phyloP scores from a whole-genome alignment of 225 moss, liverwort and hornwort genomes.

The Physcomitrellopsis africana region DNA sequence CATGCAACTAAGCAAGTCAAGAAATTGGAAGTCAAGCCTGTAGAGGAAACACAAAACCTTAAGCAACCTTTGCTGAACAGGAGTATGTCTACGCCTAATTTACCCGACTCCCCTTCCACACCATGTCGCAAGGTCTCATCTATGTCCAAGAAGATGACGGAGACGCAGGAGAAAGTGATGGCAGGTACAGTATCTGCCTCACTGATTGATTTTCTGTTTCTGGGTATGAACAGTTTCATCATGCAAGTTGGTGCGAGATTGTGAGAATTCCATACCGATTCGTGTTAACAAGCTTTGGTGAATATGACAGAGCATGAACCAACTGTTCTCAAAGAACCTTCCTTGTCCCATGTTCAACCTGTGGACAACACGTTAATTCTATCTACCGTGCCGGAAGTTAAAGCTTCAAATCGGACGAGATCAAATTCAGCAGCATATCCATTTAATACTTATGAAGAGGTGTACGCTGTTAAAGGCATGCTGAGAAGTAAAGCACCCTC shows the following conservation, averaged over 20 bases:
- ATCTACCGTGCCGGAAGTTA: not conserved
- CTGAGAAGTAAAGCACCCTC: conserved; percentile 42
- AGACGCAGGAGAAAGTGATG: conserved; percentile 82
- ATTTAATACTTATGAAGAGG: conserved; percentile 33
- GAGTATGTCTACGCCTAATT: conserved; percentile 67
- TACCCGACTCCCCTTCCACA: conserved; percentile 69
- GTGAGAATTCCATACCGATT: not conserved
- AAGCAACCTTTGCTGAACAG: conserved; percentile 41
- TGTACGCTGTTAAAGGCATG: conserved; percentile 48
- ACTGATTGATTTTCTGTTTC: too few species aligned
- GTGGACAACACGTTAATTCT: conserved; percentile 31
- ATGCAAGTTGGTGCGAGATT: not conserved
- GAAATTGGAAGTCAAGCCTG: conserved; percentile 35
- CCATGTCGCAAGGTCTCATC: conserved; percentile 88
- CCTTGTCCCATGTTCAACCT: conserved; percentile 31
- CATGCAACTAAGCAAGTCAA: conserved; percentile 29
- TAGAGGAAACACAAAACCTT: conserved; percentile 24
- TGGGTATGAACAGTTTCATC: too few species aligned
- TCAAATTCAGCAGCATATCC: conserved; percentile 21
- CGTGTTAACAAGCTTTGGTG: conserved; percentile 21
- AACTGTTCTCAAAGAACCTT: conserved; percentile 31
- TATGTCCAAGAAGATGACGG: conserved; percentile 87
- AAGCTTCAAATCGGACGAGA: conserved; percentile 18
- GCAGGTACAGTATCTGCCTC: conserved; percentile 56
- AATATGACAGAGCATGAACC: conserved; percentile 48